Base-by-base conservation (phyloP, 495 filamentous ascomycete species). In the Xylaria acuta region DNA sequence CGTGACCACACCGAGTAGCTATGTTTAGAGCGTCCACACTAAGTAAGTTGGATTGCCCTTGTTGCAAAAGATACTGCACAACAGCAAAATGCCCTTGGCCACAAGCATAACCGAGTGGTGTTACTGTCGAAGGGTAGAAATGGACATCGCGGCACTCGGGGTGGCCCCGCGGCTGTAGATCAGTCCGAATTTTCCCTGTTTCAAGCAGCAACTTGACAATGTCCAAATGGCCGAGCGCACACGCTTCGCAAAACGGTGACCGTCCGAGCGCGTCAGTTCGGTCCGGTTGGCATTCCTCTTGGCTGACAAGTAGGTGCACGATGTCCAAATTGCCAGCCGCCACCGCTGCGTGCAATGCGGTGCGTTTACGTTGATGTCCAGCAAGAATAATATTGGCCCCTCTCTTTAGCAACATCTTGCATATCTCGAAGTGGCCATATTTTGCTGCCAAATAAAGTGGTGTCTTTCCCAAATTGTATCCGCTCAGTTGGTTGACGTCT, bases 61-160 rank as follows among this genome's bases (percentile, higher is more conserved):
- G 63, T 49, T 65, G 41, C 41, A 65, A 27, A 22, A 65, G 63
- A 34, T 47, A 65, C 27, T 65, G 25, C 18, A 65, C 63, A 20
- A 65, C 16, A 12, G 40, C 6, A 18, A 49, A n/a, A n/a, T 49
- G 63, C 6, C 63, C 63, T 47, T 34, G 0, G 12, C 22, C 6
- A 34, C 63, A 65, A 34, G 63, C 63, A 11, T 49, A 65, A 14
- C 27, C 41, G 38, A 65, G 27, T 49, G 63, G 62, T 20, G 18
- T 36, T 14, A 22, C 16, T 12, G 18, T 36, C 16, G 41, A 43
- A 49, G n/a, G 9, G 38, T 47, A n/a, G 27, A 8, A 2, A 18
- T 32, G 1, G 2, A 22, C 1, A 12, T 4, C 12, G 18, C 30
- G n/a, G 7, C 41, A 49, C 2, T 32, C 25, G 30, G 41, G 60